These are phyloP conservation scores for Penicillium sp. DNA, from an alignment of 2,329 filamentous ascomycete genomes.

Conservation along the genomic window DNA sequence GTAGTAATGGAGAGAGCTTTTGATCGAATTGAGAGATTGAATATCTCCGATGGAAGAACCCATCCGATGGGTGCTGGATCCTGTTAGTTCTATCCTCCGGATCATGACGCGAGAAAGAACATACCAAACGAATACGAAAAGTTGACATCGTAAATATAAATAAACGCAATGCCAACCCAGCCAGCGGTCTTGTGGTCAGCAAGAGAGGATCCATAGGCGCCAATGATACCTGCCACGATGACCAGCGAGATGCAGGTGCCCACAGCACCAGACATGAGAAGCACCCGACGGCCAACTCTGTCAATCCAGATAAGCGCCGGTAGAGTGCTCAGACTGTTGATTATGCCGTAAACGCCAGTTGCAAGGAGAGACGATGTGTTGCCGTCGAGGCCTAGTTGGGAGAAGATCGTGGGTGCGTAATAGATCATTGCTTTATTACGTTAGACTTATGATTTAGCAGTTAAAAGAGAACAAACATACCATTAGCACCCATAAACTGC, in stretches of 20 bases:
- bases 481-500: constrained; percentile 48
- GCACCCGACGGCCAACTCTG: constrained; percentile 28
- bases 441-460: not conserved
- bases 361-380: constrained; percentile 34
- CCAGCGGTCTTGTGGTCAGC: constrained; percentile 28
- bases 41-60: constrained; percentile 39
- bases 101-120: constrained; percentile 7
- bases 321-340: constrained; percentile 34
- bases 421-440: constrained; percentile 41
- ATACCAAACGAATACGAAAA: constrained; percentile 37
- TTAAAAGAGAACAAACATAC: constrained; percentile 16
- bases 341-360: constrained; percentile 37
- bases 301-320: constrained; percentile 34
- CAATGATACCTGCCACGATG: constrained; percentile 33
- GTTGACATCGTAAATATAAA: constrained; percentile 37
- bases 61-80: constrained; percentile 32
- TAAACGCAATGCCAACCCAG: constrained; percentile 36
- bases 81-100: not conserved
- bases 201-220: constrained; percentile 27
- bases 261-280: constrained; percentile 34
- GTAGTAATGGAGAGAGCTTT: constrained; percentile 38
- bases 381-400: constrained; percentile 38
- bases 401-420: constrained; percentile 47
- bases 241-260: constrained; percentile 34
- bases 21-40: constrained; percentile 34